Conservation (phyloP, 768 basidiomycete species). For the Suillus occidentalis region DNA sequence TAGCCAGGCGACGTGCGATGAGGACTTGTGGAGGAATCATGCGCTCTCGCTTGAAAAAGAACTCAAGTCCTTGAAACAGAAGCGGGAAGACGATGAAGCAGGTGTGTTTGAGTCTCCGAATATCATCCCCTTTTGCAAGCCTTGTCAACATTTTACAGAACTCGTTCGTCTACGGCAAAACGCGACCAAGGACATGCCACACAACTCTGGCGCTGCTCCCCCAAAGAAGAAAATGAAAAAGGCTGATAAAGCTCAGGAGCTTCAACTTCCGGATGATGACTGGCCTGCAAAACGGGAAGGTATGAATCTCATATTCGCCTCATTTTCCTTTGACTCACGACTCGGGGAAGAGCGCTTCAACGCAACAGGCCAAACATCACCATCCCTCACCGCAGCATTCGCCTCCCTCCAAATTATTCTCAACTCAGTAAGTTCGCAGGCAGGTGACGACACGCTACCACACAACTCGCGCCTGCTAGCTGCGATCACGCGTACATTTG, state of each 20-base stretch:
- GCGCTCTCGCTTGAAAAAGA: conserved; percentile 31
- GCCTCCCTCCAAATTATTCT: conserved; percentile 22
- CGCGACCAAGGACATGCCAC: conserved; percentile 12
- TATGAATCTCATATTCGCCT: neutral
- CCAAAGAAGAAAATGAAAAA: conserved; percentile 30
- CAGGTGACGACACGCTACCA: neutral
- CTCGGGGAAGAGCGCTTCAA: conserved; percentile 22
- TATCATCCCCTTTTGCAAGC: neutral
- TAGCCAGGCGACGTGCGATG: neutral
- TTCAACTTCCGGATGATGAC: conserved; percentile 4
- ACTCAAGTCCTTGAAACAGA: conserved; percentile 20
- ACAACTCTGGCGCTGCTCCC: conserved; percentile 18
- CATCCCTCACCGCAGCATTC: conserved; percentile 25
- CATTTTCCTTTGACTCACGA: neutral
- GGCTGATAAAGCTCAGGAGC: conserved; percentile 17
- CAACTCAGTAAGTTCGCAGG: conserved; percentile 2
- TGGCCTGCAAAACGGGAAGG: conserved; percentile 26
- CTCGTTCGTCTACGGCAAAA: conserved; percentile 20
- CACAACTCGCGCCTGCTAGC: conserved; percentile 17
- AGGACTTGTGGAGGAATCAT: conserved; percentile 23
- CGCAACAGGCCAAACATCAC: conserved; percentile 19
- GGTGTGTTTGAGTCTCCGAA: conserved; percentile 15
- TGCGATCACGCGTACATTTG: conserved; percentile 17
- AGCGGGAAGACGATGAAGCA: conserved; percentile 24
- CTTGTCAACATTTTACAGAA: conserved; percentile 13